phyloP scores from a whole-genome alignment of 768 basidiomycete species.

The Crucibulum laeve region DNA sequence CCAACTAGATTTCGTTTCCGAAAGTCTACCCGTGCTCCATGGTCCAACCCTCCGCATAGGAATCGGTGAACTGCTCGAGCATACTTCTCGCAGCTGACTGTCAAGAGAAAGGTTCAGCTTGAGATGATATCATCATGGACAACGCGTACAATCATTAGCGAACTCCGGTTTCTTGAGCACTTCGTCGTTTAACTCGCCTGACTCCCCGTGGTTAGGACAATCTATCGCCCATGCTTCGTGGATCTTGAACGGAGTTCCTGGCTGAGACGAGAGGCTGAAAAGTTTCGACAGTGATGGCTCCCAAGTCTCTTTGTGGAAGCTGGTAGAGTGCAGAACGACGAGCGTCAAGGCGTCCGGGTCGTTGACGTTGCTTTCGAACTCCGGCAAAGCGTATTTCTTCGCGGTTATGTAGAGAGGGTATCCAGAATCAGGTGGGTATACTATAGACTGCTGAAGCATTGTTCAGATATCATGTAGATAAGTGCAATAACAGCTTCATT shows the following conservation, averaged over 20 bases:
- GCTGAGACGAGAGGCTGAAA: conserved; percentile 26
- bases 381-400: conserved; percentile 50
- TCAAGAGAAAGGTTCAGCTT: conserved; percentile 1
- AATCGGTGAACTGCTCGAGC: conserved; percentile 57
- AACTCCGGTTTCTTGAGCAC: conserved; percentile 38
- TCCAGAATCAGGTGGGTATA: conserved; percentile 30
- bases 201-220: conserved; percentile 70
- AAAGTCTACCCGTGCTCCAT: conserved; percentile 44
- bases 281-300: conserved; percentile 53
- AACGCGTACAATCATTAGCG: conserved; percentile 39
- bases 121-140: conserved; percentile 1
- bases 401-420: conserved; percentile 51
- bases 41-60: conserved; percentile 34
- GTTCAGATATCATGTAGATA: not conserved
- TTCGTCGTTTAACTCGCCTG: conserved; percentile 48
- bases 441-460: conserved; percentile 15
- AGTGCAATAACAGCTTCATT: not conserved
- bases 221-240: conserved; percentile 67
- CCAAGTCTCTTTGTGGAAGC: conserved; percentile 76
- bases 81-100: conserved; percentile 65
- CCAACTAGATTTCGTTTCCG: conserved; percentile 48
- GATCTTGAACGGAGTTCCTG: conserved; percentile 26
- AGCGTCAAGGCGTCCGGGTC: conserved; percentile 49
- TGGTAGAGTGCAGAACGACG: conserved; percentile 63
- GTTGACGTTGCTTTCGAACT: conserved; percentile 26